These are phyloP conservation scores for Alternaria ventricosa DNA, from an alignment of 2,329 filamentous ascomycete species.

Conservation along the genomic window DNA sequence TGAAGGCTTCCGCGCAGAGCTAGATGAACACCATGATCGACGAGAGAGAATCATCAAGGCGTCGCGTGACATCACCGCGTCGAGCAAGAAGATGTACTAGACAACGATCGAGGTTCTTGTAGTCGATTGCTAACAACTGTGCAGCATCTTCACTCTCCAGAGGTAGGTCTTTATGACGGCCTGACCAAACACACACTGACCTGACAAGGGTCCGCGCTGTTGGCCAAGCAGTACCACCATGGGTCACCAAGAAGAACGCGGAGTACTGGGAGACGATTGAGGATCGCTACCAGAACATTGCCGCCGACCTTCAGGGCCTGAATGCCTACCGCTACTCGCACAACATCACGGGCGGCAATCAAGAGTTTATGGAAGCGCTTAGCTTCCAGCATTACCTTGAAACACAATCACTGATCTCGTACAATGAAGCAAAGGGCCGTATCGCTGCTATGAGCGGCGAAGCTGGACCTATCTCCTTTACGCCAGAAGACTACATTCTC, in stretches of 20 bases:
- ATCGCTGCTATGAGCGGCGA: conserved; percentile 47
- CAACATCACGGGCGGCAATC: conserved; percentile 79
- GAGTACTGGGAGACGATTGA: conserved; percentile 74
- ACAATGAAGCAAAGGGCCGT: conserved; percentile 61
- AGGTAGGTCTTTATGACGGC: conserved; percentile 56
- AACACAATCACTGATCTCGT: conserved; percentile 75
- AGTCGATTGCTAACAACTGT: conserved; percentile 17
- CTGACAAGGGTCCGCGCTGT: conserved; percentile 65
- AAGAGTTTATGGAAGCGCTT: conserved; percentile 93
- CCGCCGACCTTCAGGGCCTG: conserved; percentile 75
- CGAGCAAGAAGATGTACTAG: conserved; percentile 93
- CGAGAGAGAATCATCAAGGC: conserved; percentile 89
- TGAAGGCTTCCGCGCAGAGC: conserved; percentile 80
- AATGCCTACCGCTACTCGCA: conserved; percentile 83
- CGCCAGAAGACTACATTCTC: conserved; percentile 84
- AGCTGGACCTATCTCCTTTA: conserved; percentile 66
- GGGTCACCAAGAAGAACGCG: conserved; percentile 73
- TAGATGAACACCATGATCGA: conserved; percentile 94
- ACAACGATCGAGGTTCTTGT: not conserved
- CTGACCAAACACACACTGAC: conserved; percentile 7
- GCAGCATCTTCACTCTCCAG: conserved; percentile 83
- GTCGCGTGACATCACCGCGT: conserved; percentile 87
- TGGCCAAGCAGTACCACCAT: conserved; percentile 67
- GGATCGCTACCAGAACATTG: conserved; percentile 70
- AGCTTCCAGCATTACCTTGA: conserved; percentile 88